phyloP scores from a whole-genome alignment of 2,329 filamentous ascomycete genomes.

The Blumeriella jaapii region DNA sequence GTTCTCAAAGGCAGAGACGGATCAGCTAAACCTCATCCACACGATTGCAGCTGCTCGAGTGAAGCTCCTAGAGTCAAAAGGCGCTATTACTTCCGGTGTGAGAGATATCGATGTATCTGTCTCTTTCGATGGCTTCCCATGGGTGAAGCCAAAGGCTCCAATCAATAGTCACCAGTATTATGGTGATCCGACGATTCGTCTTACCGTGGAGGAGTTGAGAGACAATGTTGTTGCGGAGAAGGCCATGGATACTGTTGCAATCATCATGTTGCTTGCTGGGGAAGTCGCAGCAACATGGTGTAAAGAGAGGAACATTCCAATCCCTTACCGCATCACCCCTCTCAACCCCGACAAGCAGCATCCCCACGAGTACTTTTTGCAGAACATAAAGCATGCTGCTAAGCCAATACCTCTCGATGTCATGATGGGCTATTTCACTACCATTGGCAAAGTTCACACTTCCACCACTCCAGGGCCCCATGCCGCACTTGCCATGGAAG shows the following conservation, averaged over 20 bases:
- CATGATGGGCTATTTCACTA: conserved; percentile 20
- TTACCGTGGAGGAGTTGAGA: conserved; percentile 10
- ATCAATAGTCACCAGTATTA: conserved; percentile 6
- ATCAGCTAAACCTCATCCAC: conserved; percentile 37
- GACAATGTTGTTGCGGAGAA: conserved; percentile 7
- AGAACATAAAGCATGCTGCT: conserved; percentile 11
- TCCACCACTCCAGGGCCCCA: conserved; percentile 42
- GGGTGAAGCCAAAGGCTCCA: background rate
- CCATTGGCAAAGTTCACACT: conserved; percentile 40
- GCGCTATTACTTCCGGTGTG: conserved; percentile 2
- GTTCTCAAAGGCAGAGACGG: conserved; percentile 32
- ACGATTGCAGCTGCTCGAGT: conserved; percentile 33
- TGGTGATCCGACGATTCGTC: conserved; percentile 21
- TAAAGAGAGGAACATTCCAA: conserved; percentile 41
- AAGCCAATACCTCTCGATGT: conserved; percentile 6
- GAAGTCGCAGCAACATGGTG: conserved; percentile 53
- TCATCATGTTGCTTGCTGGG: conserved; percentile 49
- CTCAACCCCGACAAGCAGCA: conserved; percentile 17
- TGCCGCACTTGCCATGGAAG: conserved; percentile 44
- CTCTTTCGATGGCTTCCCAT: conserved; percentile 11
- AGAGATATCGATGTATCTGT: conserved; percentile 7
- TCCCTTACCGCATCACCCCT: conserved; percentile 39
- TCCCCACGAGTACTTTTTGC: conserved; percentile 18
- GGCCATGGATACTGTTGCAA: conserved; percentile 32
- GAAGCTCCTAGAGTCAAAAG: conserved; percentile 9